Conservation (phyloP, 2,329 filamentous ascomycete genomes). For the Thielaviopsis ethacetica region DNA sequence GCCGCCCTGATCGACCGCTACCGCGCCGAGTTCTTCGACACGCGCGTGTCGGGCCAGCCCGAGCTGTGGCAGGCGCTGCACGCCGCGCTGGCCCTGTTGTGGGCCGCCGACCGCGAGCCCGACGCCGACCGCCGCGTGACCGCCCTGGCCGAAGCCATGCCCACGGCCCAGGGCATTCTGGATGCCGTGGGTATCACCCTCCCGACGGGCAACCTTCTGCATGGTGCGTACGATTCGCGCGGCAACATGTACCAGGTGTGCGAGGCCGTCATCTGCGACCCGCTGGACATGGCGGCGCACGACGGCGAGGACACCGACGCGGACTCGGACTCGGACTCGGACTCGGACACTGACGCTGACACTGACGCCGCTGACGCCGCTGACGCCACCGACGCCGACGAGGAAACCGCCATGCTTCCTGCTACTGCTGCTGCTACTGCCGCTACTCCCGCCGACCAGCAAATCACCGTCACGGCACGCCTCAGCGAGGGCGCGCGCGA, state of each 20-base stretch:
- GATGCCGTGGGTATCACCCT: constrained; percentile 62
- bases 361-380: constrained; percentile 19
- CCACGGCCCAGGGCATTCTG: constrained; percentile 64
- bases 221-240: constrained; percentile 55
- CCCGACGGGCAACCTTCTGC: constrained; percentile 54
- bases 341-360: constrained; percentile 13
- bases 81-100: constrained; percentile 51
- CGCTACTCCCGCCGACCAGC: background rate
- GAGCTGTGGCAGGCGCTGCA: constrained; percentile 71
- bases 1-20: constrained; percentile 51
- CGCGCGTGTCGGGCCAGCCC: constrained; percentile 56
- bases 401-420: background rate
- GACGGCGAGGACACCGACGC: constrained; percentile 27
- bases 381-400: background rate
- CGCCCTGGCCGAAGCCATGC: constrained; percentile 25
- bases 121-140: no score
- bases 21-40: constrained; percentile 77
- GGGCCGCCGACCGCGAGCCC: constrained; percentile 30
- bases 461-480: constrained; percentile 28
- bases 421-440: background rate
- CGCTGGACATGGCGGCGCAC: constrained; percentile 31
- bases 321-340: no score
- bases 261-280: constrained; percentile 52
- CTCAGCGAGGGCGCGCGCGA: constrained; percentile 54
- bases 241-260: constrained; percentile 56